Conservation (phyloP, 345 rosid genomes). For the Salix koriyanagi region DNA sequence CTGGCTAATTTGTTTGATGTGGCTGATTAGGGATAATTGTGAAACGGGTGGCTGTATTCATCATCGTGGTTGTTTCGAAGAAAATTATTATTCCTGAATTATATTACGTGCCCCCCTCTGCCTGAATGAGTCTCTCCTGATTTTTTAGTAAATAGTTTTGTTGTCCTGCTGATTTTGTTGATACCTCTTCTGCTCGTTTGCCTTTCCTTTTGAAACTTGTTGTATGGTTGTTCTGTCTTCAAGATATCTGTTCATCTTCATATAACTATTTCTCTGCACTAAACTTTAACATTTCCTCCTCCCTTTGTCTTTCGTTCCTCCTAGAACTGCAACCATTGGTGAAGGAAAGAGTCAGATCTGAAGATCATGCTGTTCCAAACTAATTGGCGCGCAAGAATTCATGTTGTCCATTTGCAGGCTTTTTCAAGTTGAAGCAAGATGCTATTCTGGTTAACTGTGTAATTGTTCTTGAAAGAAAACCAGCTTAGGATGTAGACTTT, state of each 20-base stretch:
- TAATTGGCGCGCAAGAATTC: not conserved
- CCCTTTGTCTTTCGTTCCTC: not conserved
- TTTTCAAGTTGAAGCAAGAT: not conserved
- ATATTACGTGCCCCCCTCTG: too few relatives aligned
- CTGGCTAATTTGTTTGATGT: too few relatives aligned
- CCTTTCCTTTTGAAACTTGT: too few relatives aligned
- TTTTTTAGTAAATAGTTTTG: too few relatives aligned
- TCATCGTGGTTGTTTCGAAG: too few relatives aligned
- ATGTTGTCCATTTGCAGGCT: not conserved
- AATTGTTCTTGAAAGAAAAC: not conserved
- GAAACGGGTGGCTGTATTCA: too few relatives aligned
- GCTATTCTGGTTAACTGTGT: not conserved
- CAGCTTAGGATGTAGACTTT: not conserved
- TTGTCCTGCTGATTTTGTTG: too few relatives aligned
- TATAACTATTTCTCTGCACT: not conserved
- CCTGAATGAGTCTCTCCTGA: too few relatives aligned
- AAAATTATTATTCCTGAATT: too few relatives aligned
- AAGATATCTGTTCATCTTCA: not conserved
- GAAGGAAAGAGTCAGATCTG: conserved; percentile 22
- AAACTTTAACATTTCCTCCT: not conserved
- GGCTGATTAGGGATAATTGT: too few relatives aligned
- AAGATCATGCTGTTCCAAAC: conserved; percentile 9
- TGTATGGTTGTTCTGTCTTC: not conserved
- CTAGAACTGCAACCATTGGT: conserved; percentile 34
- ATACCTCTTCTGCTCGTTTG: too few relatives aligned